Percentiles rank a stretch among this genome's conserved stretches.
Conservation (phyloP, 495 filamentous ascomycete genomes). For the Aspergillus hancockii region DNA sequence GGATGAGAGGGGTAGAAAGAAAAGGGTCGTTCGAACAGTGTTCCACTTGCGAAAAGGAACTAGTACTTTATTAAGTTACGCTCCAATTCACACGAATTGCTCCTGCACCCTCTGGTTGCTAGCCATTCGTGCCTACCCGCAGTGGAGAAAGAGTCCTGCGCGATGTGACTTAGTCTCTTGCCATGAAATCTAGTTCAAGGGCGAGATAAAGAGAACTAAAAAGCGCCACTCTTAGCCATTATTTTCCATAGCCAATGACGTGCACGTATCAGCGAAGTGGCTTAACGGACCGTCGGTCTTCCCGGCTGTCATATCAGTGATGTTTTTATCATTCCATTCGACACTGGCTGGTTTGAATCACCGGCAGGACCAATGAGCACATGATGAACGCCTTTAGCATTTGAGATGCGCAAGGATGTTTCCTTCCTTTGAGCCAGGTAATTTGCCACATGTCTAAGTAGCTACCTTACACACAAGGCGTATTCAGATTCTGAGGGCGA, state of each 20-base stretch:
- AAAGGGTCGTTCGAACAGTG: background rate
- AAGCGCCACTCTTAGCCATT: background rate
- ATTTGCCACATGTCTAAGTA: too few species aligned
- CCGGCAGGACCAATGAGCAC: too few species aligned
- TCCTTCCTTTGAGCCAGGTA: too few species aligned
- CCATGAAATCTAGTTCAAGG: background rate
- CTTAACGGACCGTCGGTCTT: background rate
- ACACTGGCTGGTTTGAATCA: too few species aligned
- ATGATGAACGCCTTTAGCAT: too few species aligned
- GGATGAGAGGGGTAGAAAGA: background rate
- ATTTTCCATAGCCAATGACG: background rate
- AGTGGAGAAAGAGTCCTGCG: background rate
- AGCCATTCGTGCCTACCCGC: background rate
- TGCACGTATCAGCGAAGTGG: background rate
- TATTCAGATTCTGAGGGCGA: too few species aligned
- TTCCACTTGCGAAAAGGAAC: background rate
- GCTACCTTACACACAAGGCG: too few species aligned
- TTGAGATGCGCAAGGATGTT: too few species aligned
- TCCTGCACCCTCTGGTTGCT: background rate
- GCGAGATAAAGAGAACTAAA: background rate
- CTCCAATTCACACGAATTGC: background rate
- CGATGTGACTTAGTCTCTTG: conserved; percentile 1
- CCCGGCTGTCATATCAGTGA: background rate
- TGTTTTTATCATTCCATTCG: too few species aligned
- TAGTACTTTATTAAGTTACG: background rate